phyloP scores from a whole-genome alignment of 2,329 filamentous ascomycete species.

The Graphilbum sp. region DNA sequence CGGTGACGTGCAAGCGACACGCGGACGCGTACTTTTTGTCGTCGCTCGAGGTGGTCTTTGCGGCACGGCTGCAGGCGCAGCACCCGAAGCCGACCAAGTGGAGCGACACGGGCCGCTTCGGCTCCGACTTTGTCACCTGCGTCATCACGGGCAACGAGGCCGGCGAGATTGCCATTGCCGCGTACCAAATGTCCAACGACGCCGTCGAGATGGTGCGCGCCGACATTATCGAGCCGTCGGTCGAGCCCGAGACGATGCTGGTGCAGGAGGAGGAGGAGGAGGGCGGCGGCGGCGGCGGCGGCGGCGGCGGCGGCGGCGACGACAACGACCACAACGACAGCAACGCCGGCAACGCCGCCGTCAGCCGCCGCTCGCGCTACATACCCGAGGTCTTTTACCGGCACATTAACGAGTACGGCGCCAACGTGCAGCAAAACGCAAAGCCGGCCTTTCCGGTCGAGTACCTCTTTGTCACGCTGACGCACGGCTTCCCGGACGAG shows the following conservation, averaged over 20 bases:
- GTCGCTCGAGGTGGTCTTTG: slow-evolving; percentile 81
- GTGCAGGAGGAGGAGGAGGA: slow-evolving; percentile 87
- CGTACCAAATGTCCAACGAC: slow-evolving; percentile 90
- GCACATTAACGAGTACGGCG: slow-evolving; percentile 88
- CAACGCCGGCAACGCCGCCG: slow-evolving; percentile 12
- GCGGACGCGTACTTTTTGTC: slow-evolving; percentile 90
- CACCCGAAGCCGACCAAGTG: slow-evolving; percentile 87
- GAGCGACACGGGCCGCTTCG: slow-evolving; percentile 88
- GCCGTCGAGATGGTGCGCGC: slow-evolving; percentile 94
- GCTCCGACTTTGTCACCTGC: slow-evolving; percentile 94
- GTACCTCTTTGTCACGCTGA: slow-evolving; percentile 88
- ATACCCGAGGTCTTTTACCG: slow-evolving; percentile 97
- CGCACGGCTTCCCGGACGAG: slow-evolving; percentile 81
- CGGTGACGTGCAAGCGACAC: slow-evolving; percentile 87
- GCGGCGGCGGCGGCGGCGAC: too few relatives aligned
- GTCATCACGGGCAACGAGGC: slow-evolving; percentile 85
- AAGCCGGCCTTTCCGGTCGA: slow-evolving; percentile 94
- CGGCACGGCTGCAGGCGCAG: slow-evolving; percentile 71
- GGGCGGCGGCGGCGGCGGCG: neutral
- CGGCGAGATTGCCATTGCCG: slow-evolving; percentile 73
- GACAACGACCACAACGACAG: too few relatives aligned
- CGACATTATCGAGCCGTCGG: slow-evolving; percentile 87
- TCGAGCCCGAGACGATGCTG: slow-evolving; percentile 84
- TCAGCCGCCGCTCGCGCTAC: slow-evolving; percentile 57
- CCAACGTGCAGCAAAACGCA: slow-evolving; percentile 91